Evolutionary conservation across 441 rosid species (phyloP), one percentile per base, ranked within the genome.

Genomic region (Breynia disticha): DNA sequence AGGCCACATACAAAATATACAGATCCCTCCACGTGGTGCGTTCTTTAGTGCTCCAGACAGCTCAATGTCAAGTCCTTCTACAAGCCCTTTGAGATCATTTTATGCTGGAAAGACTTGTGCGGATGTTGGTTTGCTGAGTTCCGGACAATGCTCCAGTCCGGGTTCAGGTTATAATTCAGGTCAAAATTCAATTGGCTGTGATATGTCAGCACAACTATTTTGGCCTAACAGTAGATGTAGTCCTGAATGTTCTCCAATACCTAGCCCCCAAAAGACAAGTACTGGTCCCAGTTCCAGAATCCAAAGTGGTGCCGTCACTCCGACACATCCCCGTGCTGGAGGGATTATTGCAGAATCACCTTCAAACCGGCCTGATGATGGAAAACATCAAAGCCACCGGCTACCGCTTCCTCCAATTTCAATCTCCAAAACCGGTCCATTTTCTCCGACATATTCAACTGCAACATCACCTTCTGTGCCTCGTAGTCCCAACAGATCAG

Each of bases 71-170:
- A 94, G 99, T 79, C 99, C 99, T 68, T 87, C 96, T 13, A 81
- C 96, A 77, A 94, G 99, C 70, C 97, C 99, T 48, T 68, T 83
- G 70, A 80, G 94, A 65, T 80, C 78, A 5, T 81, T 73, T 67
- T 74, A 85, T 47, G 46, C 62, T n/a, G 75, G 75, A 18, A 82
- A 79, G 65, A 65, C 70, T 56, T 79, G 72, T 67, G 21, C 72
- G 15, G 88, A 82, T 70, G 73, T 79, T 48, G 68, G 74, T 20
- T 67, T 79, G 18, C 59, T 59, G 37, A 57, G 75, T n/a, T 71
- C 75, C 52, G 97, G 99, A 54, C 99, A 83, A 9, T 87, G 99
- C 75, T 94, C 99, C 15, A 93, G 99, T 79, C 95, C 97, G 22
- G 90, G 91, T 60, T 94, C 99, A 20, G 95, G 99, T 59, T 67